Percentiles rank a stretch among this genome's conserved stretches.
Conservation (phyloP, 2,329 filamentous ascomycete species). For the Metarhizium robertsii region DNA sequence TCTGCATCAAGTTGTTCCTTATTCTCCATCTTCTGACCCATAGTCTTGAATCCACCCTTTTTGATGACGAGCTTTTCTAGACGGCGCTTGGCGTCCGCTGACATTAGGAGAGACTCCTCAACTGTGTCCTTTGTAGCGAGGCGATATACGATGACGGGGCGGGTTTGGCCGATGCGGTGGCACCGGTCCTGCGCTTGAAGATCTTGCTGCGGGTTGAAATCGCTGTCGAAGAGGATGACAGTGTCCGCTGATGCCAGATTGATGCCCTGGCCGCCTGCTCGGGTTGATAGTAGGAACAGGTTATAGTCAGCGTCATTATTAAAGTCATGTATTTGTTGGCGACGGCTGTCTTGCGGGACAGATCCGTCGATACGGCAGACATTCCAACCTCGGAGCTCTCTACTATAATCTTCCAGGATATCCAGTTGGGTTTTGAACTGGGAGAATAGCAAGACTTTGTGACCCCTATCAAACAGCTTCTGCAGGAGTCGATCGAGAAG, state of each 20-base stretch:
- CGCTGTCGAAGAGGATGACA: constrained; percentile 77
- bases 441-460: constrained; percentile 93
- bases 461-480: constrained; percentile 59
- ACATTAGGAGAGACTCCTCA: constrained; percentile 77
- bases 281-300: constrained; percentile 80
- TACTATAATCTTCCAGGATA: constrained; percentile 78
- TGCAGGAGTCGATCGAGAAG: constrained; percentile 81
- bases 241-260: constrained; percentile 89
- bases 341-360: constrained; percentile 64
- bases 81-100: constrained; percentile 82
- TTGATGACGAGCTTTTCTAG: constrained; percentile 93
- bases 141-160: constrained; percentile 86
- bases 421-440: constrained; percentile 95
- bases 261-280: constrained; percentile 91
- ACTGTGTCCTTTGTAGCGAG: constrained; percentile 90
- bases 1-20: constrained; percentile 50
- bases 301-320: constrained; percentile 56
- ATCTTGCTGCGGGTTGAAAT: constrained; percentile 97
- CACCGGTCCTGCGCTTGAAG: constrained; percentile 92
- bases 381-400: constrained; percentile 65
- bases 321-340: constrained; percentile 63
- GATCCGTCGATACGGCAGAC: constrained; percentile 86
- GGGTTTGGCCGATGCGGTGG: constrained; percentile 87
- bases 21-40: constrained; percentile 50
- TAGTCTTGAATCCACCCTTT: constrained; percentile 73